Evolutionary conservation across 2,329 filamentous ascomycete species (phyloP).

Genomic region (Thermothelomyces thermophilus): DNA sequence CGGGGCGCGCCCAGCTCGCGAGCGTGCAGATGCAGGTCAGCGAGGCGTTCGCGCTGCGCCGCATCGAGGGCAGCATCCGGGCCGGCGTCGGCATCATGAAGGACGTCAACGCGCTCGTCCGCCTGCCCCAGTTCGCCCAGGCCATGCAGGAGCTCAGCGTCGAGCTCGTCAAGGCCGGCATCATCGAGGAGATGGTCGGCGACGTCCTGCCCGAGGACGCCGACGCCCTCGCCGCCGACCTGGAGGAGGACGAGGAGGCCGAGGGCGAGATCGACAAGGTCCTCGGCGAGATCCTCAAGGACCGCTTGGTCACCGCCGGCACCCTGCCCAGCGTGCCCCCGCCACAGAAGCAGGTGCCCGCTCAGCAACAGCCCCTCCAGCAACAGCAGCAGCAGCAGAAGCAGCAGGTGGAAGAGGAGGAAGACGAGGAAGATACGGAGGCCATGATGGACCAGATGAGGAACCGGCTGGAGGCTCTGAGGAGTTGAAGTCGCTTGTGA

Average conservation of each 20-base stretch:
- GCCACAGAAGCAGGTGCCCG: constrained; percentile 42
- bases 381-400: constrained; percentile 45
- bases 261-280: constrained; percentile 87
- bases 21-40: constrained; percentile 97
- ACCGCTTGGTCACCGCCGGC: constrained; percentile 61
- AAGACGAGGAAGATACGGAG: constrained; percentile 81
- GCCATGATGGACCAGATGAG: constrained; percentile 93
- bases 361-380: constrained; percentile 43
- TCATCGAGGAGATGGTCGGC: constrained; percentile 95
- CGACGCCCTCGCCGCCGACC: constrained; percentile 56
- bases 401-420: constrained; percentile 45
- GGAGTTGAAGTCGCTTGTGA: constrained; percentile 47
- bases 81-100: constrained; percentile 92
- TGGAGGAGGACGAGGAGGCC: constrained; percentile 67
- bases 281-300: constrained; percentile 82
- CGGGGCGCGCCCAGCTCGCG: constrained; percentile 83
- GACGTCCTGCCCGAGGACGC: constrained; percentile 75
- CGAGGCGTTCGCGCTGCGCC: constrained; percentile 89
- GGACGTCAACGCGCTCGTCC: constrained; percentile 81
- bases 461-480: constrained; percentile 79
- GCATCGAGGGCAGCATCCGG: constrained; percentile 88
- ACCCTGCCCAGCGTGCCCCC: constrained; percentile 51
- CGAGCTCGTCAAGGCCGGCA: constrained; percentile 88
- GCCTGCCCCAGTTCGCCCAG: constrained; percentile 75
- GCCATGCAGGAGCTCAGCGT: constrained; percentile 85